Percentiles rank a stretch among this genome's conserved stretches.
phyloP scores from a whole-genome alignment of 129 eudicot genomes.

The Chrysanthemum makinoi region DNA sequence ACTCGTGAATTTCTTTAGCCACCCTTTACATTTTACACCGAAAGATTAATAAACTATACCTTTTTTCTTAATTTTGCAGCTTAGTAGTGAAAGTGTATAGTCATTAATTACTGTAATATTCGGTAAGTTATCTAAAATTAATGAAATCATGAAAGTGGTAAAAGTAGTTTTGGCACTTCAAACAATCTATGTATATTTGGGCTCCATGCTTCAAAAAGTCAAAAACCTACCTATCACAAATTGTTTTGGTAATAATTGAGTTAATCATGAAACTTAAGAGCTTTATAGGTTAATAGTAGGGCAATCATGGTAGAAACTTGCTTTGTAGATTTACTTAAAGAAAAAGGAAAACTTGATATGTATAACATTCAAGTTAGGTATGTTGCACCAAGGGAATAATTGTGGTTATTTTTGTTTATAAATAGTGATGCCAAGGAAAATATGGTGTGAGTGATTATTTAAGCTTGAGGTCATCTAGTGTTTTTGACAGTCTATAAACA shows the following conservation, averaged over 20 bases:
- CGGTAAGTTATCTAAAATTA: background rate
- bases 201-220: background rate
- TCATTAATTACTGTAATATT: too few species aligned
- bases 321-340: background rate
- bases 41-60: too few species aligned
- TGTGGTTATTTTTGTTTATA: too few species aligned
- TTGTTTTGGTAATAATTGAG: conserved; percentile 11
- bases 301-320: background rate
- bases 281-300: background rate
- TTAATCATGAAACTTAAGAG: conserved; percentile 16
- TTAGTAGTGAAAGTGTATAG: too few species aligned
- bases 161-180: background rate
- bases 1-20: too few species aligned
- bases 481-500: too few species aligned
- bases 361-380: background rate
- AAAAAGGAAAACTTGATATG: background rate
- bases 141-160: background rate
- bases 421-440: too few species aligned
- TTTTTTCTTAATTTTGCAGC: too few species aligned
- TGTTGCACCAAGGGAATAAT: background rate
- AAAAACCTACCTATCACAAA: conserved; percentile 17
- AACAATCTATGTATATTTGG: conserved; percentile 8
- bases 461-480: too few species aligned
- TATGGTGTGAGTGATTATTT: too few species aligned
- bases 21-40: too few species aligned